Conservation (phyloP, 306 rosid species). For the Fagus crenata region DNA sequence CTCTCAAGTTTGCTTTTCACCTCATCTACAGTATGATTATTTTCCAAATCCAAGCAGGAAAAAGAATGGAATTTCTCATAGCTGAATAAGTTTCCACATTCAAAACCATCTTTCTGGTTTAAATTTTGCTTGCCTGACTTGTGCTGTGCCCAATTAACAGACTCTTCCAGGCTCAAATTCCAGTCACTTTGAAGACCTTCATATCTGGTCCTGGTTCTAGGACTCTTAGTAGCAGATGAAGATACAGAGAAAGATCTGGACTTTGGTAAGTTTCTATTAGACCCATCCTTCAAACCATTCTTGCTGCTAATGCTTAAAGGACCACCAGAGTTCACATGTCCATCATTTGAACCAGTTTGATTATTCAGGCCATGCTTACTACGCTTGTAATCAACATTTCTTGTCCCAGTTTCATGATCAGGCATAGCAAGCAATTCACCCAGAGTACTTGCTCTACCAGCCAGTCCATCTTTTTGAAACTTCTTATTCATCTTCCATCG, state of each 20-base stretch:
- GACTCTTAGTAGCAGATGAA: slow-evolving; percentile 28
- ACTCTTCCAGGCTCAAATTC: slow-evolving; percentile 43
- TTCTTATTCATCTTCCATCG: slow-evolving; percentile 26
- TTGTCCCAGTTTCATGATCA: slow-evolving; percentile 27
- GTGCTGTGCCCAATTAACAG: slow-evolving; percentile 26
- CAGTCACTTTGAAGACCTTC: slow-evolving; percentile 50
- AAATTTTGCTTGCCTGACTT: slow-evolving; percentile 33
- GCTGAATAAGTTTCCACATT: slow-evolving; percentile 27
- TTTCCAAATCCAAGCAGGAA: slow-evolving; percentile 30
- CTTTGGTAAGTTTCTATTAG: slow-evolving; percentile 23
- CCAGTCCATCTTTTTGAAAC: slow-evolving; percentile 20
- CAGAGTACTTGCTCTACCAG: slow-evolving; percentile 29
- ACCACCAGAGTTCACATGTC: slow-evolving; percentile 14
- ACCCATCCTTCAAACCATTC: slow-evolving; percentile 16
- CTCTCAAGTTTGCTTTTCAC: slow-evolving; percentile 28
- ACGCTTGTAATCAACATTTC: slow-evolving; percentile 29
- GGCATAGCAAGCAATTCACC: slow-evolving; percentile 23
- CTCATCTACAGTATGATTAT: slow-evolving; percentile 11
- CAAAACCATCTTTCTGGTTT: slow-evolving; percentile 33
- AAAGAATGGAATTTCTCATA: slow-evolving; percentile 35
- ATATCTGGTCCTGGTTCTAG: slow-evolving; percentile 41
- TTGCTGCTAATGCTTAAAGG: slow-evolving; percentile 26
- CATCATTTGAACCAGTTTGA: slow-evolving; percentile 22
- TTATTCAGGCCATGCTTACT: not conserved
- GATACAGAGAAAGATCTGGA: slow-evolving; percentile 18